Percentiles rank a stretch among this genome's conserved stretches.
phyloP scores from a whole-genome alignment of 2,329 filamentous ascomycete species.

The Akanthomyces lecanii region DNA sequence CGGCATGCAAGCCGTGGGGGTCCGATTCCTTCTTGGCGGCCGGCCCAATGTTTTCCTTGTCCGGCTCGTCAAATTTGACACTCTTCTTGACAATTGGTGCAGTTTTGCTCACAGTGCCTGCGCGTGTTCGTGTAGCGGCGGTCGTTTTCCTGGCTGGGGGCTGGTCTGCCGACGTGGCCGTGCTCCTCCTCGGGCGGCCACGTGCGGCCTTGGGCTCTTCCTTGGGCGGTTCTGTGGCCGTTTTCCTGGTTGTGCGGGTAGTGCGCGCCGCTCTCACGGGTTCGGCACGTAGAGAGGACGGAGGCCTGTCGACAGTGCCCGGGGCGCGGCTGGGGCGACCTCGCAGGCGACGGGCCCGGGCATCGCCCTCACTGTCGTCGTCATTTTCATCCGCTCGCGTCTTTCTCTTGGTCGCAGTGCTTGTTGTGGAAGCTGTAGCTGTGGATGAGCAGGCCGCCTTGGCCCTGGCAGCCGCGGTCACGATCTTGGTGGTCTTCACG shows the following conservation, averaged over 20 bases:
- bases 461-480: conserved; percentile 47
- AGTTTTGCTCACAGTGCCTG: conserved; percentile 22
- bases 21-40: conserved; percentile 34
- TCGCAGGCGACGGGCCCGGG: conserved; percentile 20
- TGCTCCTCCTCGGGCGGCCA: conserved; percentile 41
- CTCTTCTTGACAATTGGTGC: conserved; percentile 47
- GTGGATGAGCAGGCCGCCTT: conserved; percentile 32
- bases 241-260: conserved; percentile 24
- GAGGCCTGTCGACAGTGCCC: conserved; percentile 21
- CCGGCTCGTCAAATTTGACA: conserved; percentile 60
- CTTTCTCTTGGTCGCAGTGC: conserved; percentile 44
- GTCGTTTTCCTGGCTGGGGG: conserved; percentile 21
- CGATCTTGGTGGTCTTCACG: conserved; percentile 40
- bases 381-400: conserved; percentile 49
- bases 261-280: conserved; percentile 28
- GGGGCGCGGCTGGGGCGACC: conserved; percentile 43
- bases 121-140: conserved; percentile 20
- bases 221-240: conserved; percentile 24
- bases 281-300: conserved; percentile 17
- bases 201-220: conserved; percentile 35
- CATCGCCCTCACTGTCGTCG: conserved; percentile 38
- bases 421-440: conserved; percentile 31
- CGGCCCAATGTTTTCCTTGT: conserved; percentile 59
- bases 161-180: conserved; percentile 24
- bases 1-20: conserved; percentile 34